Evolutionary conservation across 345 rosid species (phyloP).

Genomic region (Linum usitatissimum): DNA sequence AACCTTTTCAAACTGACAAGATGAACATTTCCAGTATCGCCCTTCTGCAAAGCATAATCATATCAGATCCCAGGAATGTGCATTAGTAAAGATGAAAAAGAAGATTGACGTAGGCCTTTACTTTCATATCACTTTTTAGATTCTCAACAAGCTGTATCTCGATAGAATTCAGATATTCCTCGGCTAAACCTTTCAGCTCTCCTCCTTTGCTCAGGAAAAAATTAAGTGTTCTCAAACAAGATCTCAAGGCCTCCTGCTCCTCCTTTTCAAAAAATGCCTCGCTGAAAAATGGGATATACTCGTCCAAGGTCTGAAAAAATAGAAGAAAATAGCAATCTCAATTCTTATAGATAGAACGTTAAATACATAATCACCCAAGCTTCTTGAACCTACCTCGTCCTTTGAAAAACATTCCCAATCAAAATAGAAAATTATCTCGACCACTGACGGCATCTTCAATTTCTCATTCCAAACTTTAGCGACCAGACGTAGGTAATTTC

Average conservation of each 20-base stretch:
- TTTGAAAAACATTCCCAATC: slow-evolving; percentile 90
- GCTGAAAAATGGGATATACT: slow-evolving; percentile 63
- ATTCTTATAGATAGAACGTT: slow-evolving; percentile 6
- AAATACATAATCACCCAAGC: slow-evolving; percentile 6
- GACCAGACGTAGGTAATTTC: slow-evolving; percentile 76
- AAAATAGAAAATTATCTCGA: slow-evolving; percentile 70
- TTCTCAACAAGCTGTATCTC: slow-evolving; percentile 84
- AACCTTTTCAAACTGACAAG: slow-evolving; percentile 89
- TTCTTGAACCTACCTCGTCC: slow-evolving; percentile 57
- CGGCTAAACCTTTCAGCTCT: slow-evolving; percentile 88
- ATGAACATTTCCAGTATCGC: slow-evolving; percentile 83
- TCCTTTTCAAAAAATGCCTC: slow-evolving; percentile 91
- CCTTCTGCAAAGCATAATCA: slow-evolving; percentile 53
- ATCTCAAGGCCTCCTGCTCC: slow-evolving; percentile 80
- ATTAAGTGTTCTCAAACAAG: slow-evolving; percentile 80
- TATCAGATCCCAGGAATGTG: slow-evolving; percentile 15
- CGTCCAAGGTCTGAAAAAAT: slow-evolving; percentile 63
- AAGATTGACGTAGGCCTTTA: slow-evolving; percentile 16
- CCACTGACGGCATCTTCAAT: slow-evolving; percentile 66
- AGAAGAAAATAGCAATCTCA: slow-evolving; percentile 11
- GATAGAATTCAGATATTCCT: slow-evolving; percentile 63
- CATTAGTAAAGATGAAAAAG: slow-evolving; percentile 15
- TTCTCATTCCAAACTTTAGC: slow-evolving; percentile 85
- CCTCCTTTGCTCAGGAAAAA: slow-evolving; percentile 84
- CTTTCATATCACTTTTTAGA: slow-evolving; percentile 68